Evolutionary conservation across 176 grass and related monocot species (phyloP).

Genomic region (Ampelocalamus luodianensis): DNA sequence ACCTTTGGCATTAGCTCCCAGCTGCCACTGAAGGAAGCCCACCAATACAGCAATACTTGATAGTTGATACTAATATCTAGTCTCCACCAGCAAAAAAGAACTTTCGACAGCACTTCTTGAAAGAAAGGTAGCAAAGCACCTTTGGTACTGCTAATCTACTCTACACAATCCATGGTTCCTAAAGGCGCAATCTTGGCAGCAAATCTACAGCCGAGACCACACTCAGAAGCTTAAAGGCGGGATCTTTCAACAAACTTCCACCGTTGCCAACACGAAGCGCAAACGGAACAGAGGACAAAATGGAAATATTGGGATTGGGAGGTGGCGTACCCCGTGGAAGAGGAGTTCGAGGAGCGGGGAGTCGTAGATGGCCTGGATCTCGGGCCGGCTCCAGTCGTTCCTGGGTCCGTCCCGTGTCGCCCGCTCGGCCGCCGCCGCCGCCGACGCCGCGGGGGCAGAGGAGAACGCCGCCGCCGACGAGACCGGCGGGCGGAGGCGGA

Average conservation of each 20-base stretch:
- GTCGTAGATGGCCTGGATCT: conserved; percentile 91
- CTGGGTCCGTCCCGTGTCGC: conserved; percentile 71
- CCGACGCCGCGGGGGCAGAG: conserved; percentile 29
- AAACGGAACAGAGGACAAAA: background rate
- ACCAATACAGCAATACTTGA: background rate
- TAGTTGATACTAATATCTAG: background rate
- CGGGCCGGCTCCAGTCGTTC: conserved; percentile 78
- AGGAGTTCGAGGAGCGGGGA: conserved; percentile 94
- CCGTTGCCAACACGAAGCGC: background rate
- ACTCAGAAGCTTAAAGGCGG: background rate
- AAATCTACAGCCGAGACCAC: conserved; percentile 2
- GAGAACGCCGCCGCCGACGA: conserved; percentile 17
- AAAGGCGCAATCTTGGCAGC: background rate
- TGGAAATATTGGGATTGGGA: background rate
- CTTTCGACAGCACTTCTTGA: background rate
- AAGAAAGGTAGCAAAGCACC: background rate
- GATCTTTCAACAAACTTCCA: background rate
- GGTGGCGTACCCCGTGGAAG: conserved; percentile 74
- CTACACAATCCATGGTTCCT: background rate
- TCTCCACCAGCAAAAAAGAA: background rate
- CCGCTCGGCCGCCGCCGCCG: conserved; percentile 55
- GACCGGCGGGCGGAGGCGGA: conserved; percentile 36
- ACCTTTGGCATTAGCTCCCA: background rate
- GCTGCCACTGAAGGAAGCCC: background rate
- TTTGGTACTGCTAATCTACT: background rate